Percentiles rank a stretch among this genome's conserved stretches.
phyloP scores from a whole-genome alignment of 305 asterid species.

The Fraxinus platypoda region DNA sequence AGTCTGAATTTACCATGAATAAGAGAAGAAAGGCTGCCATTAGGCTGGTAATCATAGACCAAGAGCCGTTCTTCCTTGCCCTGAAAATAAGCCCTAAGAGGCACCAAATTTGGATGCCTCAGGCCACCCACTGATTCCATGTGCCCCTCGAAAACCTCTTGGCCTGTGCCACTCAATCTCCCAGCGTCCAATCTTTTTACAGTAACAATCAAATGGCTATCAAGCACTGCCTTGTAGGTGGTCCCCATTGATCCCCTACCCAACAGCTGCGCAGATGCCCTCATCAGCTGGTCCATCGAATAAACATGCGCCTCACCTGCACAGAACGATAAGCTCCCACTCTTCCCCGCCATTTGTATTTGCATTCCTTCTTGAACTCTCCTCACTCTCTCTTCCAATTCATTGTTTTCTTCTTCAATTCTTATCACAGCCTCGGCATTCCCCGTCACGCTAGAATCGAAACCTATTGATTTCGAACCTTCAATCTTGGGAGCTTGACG shows the following conservation, averaged over 20 bases:
- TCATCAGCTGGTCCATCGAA: slow-evolving; percentile 83
- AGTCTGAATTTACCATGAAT: slow-evolving; percentile 59
- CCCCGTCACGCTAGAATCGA: slow-evolving; percentile 51
- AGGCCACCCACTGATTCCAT: slow-evolving; percentile 78
- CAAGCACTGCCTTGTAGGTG: slow-evolving; percentile 85
- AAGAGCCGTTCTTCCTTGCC: slow-evolving; percentile 75
- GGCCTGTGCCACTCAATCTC: slow-evolving; percentile 48
- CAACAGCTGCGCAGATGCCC: slow-evolving; percentile 79
- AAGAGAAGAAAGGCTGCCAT: slow-evolving; percentile 79
- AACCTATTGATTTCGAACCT: slow-evolving; percentile 25
- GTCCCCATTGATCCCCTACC: slow-evolving; percentile 92
- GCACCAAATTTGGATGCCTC: slow-evolving; percentile 82
- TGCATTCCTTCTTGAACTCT: slow-evolving; percentile 54
- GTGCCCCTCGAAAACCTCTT: slow-evolving; percentile 65
- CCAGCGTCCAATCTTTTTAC: slow-evolving; percentile 83
- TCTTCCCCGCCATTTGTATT: slow-evolving; percentile 47
- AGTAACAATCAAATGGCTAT: slow-evolving; percentile 69
- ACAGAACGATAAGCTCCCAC: slow-evolving; percentile 76
- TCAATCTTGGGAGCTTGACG: background rate
- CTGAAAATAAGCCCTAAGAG: slow-evolving; percentile 81
- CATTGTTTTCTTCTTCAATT: slow-evolving; percentile 67
- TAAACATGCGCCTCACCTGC: slow-evolving; percentile 79
- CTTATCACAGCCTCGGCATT: slow-evolving; percentile 63
- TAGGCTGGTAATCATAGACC: slow-evolving; percentile 85
- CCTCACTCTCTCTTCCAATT: slow-evolving; percentile 69